phyloP scores from a whole-genome alignment of 495 filamentous ascomycete genomes.

The Penicillium ochrochloron region DNA sequence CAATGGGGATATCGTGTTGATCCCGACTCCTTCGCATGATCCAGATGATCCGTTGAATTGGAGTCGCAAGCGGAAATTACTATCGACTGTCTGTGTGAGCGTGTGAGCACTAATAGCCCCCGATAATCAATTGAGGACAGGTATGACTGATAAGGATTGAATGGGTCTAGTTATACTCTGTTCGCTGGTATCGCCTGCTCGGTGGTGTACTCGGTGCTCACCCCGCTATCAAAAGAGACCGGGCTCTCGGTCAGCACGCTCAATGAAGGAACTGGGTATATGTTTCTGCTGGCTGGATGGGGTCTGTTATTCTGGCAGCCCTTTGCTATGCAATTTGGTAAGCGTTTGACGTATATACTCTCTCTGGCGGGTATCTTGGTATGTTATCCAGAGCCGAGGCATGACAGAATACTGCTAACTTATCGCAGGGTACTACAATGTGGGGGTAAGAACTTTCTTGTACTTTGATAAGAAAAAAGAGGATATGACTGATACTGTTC shows the following conservation, averaged over 20 bases:
- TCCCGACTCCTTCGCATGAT: conserved; percentile 60
- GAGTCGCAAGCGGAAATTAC: conserved; percentile 57
- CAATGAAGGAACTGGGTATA: conserved; percentile 66
- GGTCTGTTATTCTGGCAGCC: conserved; percentile 72
- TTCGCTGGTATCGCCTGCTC: conserved; percentile 63
- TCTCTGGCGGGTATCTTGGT: conserved; percentile 60
- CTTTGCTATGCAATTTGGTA: conserved; percentile 67
- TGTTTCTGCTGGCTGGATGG: conserved; percentile 67
- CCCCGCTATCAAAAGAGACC: conserved; percentile 59
- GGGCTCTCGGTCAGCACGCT: conserved; percentile 57
- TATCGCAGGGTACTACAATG: conserved; percentile 36
- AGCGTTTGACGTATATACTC: conserved; percentile 64
- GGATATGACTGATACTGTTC: conserved; percentile 12
- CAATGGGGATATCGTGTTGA: conserved; percentile 59
- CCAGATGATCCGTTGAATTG: conserved; percentile 68
- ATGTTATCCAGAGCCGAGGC: conserved; percentile 10
- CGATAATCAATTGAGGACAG: neutral
- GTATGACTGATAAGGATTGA: neutral
- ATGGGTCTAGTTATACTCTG: conserved; percentile 56
- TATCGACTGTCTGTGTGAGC: conserved; percentile 56
- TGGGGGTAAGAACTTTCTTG: conserved; percentile 43
- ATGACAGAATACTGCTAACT: neutral
- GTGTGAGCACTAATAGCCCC: conserved; percentile 30
- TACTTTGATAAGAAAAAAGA: neutral
- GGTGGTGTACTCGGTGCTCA: conserved; percentile 65